A percentile compares a stretch with the other conserved stretches of the same genome.
These are phyloP conservation scores for Lentinula aciculospora DNA, from an alignment of 768 basidiomycete species.

Conservation along the genomic window DNA sequence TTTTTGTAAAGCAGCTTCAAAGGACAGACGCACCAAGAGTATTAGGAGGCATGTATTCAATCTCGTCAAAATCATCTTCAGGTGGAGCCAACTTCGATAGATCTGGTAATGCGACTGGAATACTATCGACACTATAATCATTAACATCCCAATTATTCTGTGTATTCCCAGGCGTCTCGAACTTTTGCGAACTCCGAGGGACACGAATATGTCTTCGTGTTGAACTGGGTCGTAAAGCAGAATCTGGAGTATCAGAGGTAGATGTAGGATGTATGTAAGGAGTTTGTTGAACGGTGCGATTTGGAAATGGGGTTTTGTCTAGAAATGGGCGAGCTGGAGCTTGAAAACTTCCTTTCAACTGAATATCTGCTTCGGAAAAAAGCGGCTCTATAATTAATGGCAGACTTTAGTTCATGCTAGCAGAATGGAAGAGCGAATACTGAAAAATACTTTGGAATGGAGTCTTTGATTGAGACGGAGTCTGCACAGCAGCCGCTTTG, in stretches of 20 bases:
- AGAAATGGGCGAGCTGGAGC: conserved; percentile 43
- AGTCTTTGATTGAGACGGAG: conserved; percentile 27
- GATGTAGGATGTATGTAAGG: conserved; percentile 30
- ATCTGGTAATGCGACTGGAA: conserved; percentile 15
- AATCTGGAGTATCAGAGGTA: conserved; percentile 32
- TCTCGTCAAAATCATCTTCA: conserved; percentile 37
- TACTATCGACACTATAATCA: conserved; percentile 34
- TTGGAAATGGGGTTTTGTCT: conserved; percentile 76
- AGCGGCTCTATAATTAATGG: not conserved
- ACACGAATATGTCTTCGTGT: conserved; percentile 57
- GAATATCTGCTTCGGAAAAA: not conserved
- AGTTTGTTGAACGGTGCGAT: conserved; percentile 39
- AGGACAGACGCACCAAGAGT: conserved; percentile 5
- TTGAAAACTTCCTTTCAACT: conserved; percentile 2
- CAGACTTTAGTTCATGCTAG: not conserved
- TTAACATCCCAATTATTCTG: conserved; percentile 71
- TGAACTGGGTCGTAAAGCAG: conserved; percentile 59
- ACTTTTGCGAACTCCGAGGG: conserved; percentile 42
- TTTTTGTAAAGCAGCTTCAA: not conserved
- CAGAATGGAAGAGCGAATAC: not conserved
- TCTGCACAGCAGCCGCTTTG: conserved; percentile 28
- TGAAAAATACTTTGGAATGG: not conserved
- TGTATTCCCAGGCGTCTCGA: conserved; percentile 60
- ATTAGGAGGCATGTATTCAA: conserved; percentile 51
- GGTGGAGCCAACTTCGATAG: conserved; percentile 17